Percentiles rank a stretch among this genome's conserved stretches.
Conservation (phyloP, 495 filamentous ascomycete genomes). For the Penicillium pancosmium region DNA sequence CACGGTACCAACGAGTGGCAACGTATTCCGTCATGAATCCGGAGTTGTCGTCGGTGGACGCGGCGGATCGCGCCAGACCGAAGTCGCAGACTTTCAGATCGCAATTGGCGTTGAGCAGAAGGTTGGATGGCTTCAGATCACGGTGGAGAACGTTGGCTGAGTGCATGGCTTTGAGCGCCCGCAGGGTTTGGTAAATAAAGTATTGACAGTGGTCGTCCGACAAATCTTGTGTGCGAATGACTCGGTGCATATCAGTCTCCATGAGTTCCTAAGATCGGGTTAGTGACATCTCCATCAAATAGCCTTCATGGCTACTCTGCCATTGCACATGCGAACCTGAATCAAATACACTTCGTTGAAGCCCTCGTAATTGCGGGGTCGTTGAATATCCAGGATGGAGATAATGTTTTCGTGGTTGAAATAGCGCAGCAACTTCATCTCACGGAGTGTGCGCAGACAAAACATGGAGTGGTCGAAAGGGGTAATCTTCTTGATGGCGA, state of each 20-base stretch:
- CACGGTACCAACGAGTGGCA: slow-evolving; percentile 97
- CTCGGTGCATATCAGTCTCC: slow-evolving; percentile 99
- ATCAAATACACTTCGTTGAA: slow-evolving; percentile 99
- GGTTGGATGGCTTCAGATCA: slow-evolving; percentile 95
- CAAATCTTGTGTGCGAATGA: slow-evolving; percentile 97
- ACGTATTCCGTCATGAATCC: slow-evolving; percentile 99
- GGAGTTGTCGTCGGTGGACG: slow-evolving; percentile 95
- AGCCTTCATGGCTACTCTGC: not conserved
- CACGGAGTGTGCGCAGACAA: slow-evolving; percentile 92
- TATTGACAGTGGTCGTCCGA: slow-evolving; percentile 99
- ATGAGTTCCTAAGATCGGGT: slow-evolving; percentile 76
- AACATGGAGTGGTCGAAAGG: slow-evolving; percentile 99
- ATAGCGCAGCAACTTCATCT: slow-evolving; percentile 99
- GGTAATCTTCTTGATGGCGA: slow-evolving; percentile 99
- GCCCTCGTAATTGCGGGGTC: slow-evolving; percentile 90
- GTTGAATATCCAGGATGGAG: slow-evolving; percentile 98
- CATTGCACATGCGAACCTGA: slow-evolving; percentile 62
- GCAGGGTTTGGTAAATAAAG: slow-evolving; percentile 99
- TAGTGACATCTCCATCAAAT: not conserved
- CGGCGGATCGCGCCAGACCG: slow-evolving; percentile 89
- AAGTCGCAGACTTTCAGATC: slow-evolving; percentile 99
- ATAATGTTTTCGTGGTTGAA: slow-evolving; percentile 99
- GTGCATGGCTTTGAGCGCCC: slow-evolving; percentile 98
- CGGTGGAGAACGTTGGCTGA: slow-evolving; percentile 98
- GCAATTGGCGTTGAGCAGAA: slow-evolving; percentile 97